Evolutionary conservation across 352 stramenopile genomes (phyloP).

Genomic region (Phytopythium oedochilum): DNA sequence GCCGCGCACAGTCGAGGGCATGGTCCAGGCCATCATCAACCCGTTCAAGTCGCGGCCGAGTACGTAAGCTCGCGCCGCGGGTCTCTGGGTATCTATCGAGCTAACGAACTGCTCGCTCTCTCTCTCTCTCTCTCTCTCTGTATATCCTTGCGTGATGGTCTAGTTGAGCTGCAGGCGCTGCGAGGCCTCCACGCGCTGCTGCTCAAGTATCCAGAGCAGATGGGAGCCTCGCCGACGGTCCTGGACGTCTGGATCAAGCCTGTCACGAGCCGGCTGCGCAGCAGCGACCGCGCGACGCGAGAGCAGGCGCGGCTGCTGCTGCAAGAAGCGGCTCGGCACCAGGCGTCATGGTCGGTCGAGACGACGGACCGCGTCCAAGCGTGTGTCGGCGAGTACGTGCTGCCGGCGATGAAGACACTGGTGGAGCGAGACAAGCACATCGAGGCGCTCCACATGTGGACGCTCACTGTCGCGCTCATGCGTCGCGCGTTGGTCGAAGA

Average conservation of each 20-base stretch:
- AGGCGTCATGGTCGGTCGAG: constrained; percentile 26
- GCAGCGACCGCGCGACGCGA: constrained; percentile 39
- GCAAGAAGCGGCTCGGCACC: constrained; percentile 33
- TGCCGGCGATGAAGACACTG: constrained; percentile 53
- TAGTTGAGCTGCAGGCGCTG: constrained; percentile 61
- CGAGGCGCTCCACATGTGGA: constrained; percentile 52
- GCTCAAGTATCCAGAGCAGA: constrained; percentile 41
- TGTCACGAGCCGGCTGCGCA: constrained; percentile 47
- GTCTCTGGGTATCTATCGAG: no score
- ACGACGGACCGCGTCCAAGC: constrained; percentile 25
- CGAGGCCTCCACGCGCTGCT: constrained; percentile 49
- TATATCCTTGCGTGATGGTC: background rate
- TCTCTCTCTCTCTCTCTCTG: no score
- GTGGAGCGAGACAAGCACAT: constrained; percentile 31
- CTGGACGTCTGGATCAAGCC: constrained; percentile 46
- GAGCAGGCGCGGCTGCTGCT: constrained; percentile 42
- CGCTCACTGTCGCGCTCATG: constrained; percentile 45
- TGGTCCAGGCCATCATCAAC: constrained; percentile 68
- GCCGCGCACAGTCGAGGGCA: constrained; percentile 43
- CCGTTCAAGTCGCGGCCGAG: constrained; percentile 63
- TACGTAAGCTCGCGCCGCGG: no score
- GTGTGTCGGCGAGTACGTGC: constrained; percentile 39
- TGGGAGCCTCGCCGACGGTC: constrained; percentile 17
- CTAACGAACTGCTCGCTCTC: no score
- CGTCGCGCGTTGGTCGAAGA: constrained; percentile 30